Conservation (phyloP, 2,329 filamentous ascomycete species). For the Lachnellula arida region DNA sequence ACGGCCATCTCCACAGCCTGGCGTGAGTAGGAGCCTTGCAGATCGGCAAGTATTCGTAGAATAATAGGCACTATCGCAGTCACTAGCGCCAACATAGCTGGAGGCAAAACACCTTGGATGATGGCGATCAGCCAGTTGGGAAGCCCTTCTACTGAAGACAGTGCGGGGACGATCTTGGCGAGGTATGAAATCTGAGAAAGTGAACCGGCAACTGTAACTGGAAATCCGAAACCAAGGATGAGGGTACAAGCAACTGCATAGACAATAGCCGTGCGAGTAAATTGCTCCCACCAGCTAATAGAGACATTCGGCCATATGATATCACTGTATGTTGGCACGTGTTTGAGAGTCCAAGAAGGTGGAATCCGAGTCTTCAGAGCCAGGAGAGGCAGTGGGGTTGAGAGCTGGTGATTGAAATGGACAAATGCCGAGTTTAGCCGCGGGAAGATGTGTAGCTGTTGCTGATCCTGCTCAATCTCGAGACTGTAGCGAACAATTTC, state of each 20-base stretch:
- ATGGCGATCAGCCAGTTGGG: slow-evolving; percentile 8
- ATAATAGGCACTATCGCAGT: slow-evolving; percentile 5
- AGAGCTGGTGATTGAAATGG: slow-evolving; percentile 92
- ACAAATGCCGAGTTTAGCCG: slow-evolving; percentile 92
- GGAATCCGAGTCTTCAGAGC: slow-evolving; percentile 8
- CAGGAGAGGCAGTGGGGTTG: slow-evolving; percentile 58
- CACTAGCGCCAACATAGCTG: slow-evolving; percentile 5
- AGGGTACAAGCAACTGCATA: slow-evolving; percentile 51
- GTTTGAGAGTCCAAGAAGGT: slow-evolving; percentile 13
- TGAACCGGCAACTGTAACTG: slow-evolving; percentile 14
- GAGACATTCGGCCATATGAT: slow-evolving; percentile 95
- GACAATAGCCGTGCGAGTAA: slow-evolving; percentile 63
- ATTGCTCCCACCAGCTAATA: slow-evolving; percentile 84
- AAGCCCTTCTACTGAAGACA: slow-evolving; percentile 7
- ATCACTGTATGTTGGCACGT: slow-evolving; percentile 79
- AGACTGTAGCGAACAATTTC: slow-evolving; percentile 80
- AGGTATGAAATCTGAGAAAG: slow-evolving; percentile 18
- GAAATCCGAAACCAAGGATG: slow-evolving; percentile 13
- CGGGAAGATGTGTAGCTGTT: slow-evolving; percentile 74
- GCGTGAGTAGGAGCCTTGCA: slow-evolving; percentile 24
- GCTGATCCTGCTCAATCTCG: slow-evolving; percentile 84
- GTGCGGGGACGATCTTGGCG: slow-evolving; percentile 7
- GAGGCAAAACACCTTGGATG: slow-evolving; percentile 15
- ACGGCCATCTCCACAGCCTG: slow-evolving; percentile 36
- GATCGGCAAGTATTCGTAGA: slow-evolving; percentile 10